Percentiles rank a stretch among this genome's conserved stretches.
These are phyloP conservation scores for Aphanomyces cochlioides DNA, from an alignment of 352 stramenopile genomes.

Conservation along the genomic window DNA sequence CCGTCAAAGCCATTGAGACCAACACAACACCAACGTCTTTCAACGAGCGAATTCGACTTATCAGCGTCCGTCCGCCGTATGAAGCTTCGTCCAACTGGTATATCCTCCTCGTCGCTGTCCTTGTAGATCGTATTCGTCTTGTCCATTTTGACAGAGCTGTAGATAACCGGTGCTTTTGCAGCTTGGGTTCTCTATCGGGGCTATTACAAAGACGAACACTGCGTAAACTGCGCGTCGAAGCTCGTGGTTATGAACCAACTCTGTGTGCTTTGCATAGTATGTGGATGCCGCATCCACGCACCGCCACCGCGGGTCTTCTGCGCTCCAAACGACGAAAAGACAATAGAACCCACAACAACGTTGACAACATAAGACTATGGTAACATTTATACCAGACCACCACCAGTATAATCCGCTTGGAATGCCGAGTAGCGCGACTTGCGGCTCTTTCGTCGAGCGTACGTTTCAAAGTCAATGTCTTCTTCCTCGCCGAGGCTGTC, in stretches of 20 bases:
- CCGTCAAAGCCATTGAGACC: slow-evolving; percentile 51
- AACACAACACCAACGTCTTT: slow-evolving; percentile 41
- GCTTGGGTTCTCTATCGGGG: slow-evolving; percentile 49
- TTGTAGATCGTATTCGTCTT: not conserved
- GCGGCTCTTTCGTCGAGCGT: slow-evolving; percentile 22
- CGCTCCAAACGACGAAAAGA: not conserved
- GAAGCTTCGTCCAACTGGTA: slow-evolving; percentile 40
- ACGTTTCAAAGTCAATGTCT: slow-evolving; percentile 24
- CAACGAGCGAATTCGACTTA: slow-evolving; percentile 54
- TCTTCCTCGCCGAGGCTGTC: slow-evolving; percentile 28
- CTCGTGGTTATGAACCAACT: slow-evolving; percentile 49
- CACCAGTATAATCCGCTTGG: not conserved
- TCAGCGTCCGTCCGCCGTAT: slow-evolving; percentile 44
- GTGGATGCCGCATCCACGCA: slow-evolving; percentile 49
- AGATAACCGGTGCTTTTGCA: slow-evolving; percentile 31
- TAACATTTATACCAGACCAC: not conserved
- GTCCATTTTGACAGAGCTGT: not conserved
- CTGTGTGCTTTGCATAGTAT: slow-evolving; percentile 52
- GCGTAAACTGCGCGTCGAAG: slow-evolving; percentile 66
- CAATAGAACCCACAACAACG: not conserved
- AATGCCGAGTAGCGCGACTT: slow-evolving; percentile 15
- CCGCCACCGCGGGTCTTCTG: slow-evolving; percentile 52
- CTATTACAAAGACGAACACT: slow-evolving; percentile 44
- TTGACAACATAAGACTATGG: not conserved
- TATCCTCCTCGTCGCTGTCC: slow-evolving; percentile 5